Evolutionary conservation across 345 rosid species (phyloP).

Genomic region (Diplotaxis tenuifolia): DNA sequence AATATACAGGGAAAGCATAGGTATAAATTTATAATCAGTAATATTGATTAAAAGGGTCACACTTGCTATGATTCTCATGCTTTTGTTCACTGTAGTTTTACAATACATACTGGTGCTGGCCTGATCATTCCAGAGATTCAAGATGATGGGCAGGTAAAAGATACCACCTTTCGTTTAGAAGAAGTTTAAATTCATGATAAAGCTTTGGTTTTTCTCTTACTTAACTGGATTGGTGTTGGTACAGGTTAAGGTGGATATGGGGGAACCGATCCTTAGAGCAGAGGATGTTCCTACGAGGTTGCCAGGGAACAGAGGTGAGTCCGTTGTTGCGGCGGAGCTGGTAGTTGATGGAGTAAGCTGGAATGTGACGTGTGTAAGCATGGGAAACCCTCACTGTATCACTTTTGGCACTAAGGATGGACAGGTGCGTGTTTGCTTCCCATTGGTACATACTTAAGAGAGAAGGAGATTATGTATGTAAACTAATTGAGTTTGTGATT

Average conservation of each 20-base stretch:
- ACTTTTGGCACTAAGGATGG: conserved; percentile 63
- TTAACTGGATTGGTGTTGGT: conserved; percentile 1
- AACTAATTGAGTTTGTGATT: neutral
- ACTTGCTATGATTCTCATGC: conserved; percentile 1
- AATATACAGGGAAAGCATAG: conserved; percentile 69
- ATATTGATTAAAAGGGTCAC: neutral
- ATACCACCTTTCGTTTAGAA: neutral
- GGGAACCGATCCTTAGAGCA: conserved; percentile 78
- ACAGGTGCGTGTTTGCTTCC: conserved; percentile 5
- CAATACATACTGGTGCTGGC: conserved; percentile 70
- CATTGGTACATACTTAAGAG: neutral
- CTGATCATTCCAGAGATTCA: conserved; percentile 77
- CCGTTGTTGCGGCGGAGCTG: conserved; percentile 52
- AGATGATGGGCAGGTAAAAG: conserved; percentile 54
- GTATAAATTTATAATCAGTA: conserved; percentile 30
- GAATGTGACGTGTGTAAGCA: conserved; percentile 93
- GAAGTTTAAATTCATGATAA: neutral
- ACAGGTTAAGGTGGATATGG: conserved; percentile 96
- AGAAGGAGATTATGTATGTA: neutral
- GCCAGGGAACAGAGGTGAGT: conserved; percentile 49
- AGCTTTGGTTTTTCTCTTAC: neutral
- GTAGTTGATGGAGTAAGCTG: conserved; percentile 77
- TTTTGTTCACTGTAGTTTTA: conserved; percentile 46
- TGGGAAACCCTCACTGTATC: conserved; percentile 98
- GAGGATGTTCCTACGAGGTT: conserved; percentile 77